A percentile compares a stretch with the other conserved stretches of the same genome.
phyloP scores from a whole-genome alignment of 495 filamentous ascomycete species.

The Endocarpon pusillum region DNA sequence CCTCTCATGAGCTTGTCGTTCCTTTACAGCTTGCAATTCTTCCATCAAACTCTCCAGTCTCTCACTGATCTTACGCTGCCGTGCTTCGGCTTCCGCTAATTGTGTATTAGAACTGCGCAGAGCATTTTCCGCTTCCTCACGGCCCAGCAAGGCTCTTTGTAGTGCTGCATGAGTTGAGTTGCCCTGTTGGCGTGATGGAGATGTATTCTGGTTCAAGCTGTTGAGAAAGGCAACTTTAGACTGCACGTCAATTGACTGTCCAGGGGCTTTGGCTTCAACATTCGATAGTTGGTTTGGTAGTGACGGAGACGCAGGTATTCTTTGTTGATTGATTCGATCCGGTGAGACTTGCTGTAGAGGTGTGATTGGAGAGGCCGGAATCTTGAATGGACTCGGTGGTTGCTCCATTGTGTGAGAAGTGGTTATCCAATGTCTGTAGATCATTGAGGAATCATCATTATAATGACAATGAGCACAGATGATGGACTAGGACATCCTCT shows the following conservation, averaged over 20 bases:
- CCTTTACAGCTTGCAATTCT: slow-evolving; percentile 56
- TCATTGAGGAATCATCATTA: too few relatives aligned
- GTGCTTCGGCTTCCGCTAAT: slow-evolving; percentile 52
- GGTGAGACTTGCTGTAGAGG: slow-evolving; percentile 58
- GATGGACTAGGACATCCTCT: too few relatives aligned
- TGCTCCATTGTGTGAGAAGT: too few relatives aligned
- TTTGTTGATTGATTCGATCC: slow-evolving; percentile 64
- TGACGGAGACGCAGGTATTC: slow-evolving; percentile 34
- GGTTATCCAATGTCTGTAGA: too few relatives aligned
- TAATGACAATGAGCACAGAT: too few relatives aligned
- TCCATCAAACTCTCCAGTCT: slow-evolving; percentile 65
- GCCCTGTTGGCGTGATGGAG: slow-evolving; percentile 25
- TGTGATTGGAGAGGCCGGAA: slow-evolving; percentile 37
- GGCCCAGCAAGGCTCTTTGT: slow-evolving; percentile 62
- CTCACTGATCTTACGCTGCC: slow-evolving; percentile 59
- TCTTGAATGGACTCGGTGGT: slow-evolving; percentile 21
- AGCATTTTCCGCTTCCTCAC: slow-evolving; percentile 56
- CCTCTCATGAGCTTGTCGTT: slow-evolving; percentile 55
- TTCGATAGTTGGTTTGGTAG: slow-evolving; percentile 28
- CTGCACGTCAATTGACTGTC: slow-evolving; percentile 54
- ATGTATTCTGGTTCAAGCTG: slow-evolving; percentile 40
- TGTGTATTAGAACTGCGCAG: slow-evolving; percentile 40
- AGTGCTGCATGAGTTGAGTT: slow-evolving; percentile 46
- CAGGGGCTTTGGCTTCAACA: slow-evolving; percentile 21
- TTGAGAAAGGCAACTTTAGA: slow-evolving; percentile 78